A percentile compares a stretch with the other conserved stretches of the same genome.
Conservation (phyloP, 441 rosid species). For the Brassica balearica region DNA sequence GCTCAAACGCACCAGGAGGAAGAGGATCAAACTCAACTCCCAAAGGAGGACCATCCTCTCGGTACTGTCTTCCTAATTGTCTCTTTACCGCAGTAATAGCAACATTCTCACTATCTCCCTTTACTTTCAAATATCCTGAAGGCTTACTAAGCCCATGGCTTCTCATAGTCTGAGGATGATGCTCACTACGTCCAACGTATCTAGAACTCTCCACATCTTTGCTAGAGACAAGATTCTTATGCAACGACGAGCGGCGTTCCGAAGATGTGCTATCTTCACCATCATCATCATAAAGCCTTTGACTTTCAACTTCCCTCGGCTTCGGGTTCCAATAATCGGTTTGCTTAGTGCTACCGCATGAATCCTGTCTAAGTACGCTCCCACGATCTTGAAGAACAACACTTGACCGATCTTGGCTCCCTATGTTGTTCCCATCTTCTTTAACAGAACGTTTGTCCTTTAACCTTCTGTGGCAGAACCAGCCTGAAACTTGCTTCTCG, state of each 20-base stretch:
- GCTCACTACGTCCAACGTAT: conserved; percentile 49
- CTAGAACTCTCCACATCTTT: conserved; percentile 50
- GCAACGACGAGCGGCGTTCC: conserved; percentile 71
- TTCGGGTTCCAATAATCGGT: conserved; percentile 62
- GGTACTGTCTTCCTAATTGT: conserved; percentile 82
- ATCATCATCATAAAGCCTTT: conserved; percentile 58
- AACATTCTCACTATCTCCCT: conserved; percentile 72
- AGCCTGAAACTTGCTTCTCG: conserved; percentile 90
- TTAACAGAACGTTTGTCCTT: conserved; percentile 73
- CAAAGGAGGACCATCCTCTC: conserved; percentile 85
- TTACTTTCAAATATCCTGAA: conserved; percentile 84
- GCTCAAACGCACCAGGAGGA: conserved; percentile 89
- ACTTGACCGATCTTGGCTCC: conserved; percentile 82
- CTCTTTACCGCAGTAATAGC: conserved; percentile 81
- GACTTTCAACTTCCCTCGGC: conserved; percentile 87
- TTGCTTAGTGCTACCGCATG: conserved; percentile 92
- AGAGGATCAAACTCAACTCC: conserved; percentile 78
- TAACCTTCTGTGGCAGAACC: conserved; percentile 97
- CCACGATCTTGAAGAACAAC: conserved; percentile 82
- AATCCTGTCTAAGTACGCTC: conserved; percentile 84
- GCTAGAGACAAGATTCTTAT: conserved; percentile 56
- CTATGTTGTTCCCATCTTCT: conserved; percentile 62
- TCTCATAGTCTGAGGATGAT: conserved; percentile 50
- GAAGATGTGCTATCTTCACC: conserved; percentile 75
- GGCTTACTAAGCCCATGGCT: conserved; percentile 64